phyloP scores from a whole-genome alignment of 352 stramenopile species.

The Blastocystis sp. region DNA sequence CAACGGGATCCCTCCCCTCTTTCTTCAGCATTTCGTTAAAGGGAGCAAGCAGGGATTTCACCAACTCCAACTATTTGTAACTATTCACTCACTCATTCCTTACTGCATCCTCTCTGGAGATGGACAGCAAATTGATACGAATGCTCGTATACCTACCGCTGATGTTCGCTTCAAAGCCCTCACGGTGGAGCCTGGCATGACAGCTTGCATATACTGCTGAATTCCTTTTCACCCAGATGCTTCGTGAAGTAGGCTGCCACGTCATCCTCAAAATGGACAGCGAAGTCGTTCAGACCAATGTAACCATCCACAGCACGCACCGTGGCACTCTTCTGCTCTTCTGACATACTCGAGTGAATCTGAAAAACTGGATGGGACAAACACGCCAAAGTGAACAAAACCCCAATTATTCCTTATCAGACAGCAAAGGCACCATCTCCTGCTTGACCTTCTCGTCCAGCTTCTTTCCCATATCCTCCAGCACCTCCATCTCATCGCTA shows the following conservation, averaged over 20 bases:
- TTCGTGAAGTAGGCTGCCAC: slow-evolving; percentile 77
- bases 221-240: slow-evolving; percentile 77
- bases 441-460: slow-evolving; percentile 23
- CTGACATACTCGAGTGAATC: not conserved
- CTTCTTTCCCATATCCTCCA: slow-evolving; percentile 22
- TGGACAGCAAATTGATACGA: slow-evolving; percentile 79
- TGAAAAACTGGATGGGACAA: not conserved
- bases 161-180: slow-evolving; percentile 30
- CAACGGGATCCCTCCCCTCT: slow-evolving; percentile 7
- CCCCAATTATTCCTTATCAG: slow-evolving; percentile 42
- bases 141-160: slow-evolving; percentile 76
- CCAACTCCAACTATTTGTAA: slow-evolving; percentile 6
- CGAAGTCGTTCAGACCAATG: slow-evolving; percentile 75
- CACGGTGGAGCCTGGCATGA: slow-evolving; percentile 77
- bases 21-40: slow-evolving; percentile 1
- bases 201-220: slow-evolving; percentile 78
- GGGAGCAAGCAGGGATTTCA: slow-evolving; percentile 1
- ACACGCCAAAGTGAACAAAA: not conserved
- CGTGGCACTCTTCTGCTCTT: not conserved
- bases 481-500: slow-evolving; percentile 51
- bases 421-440: slow-evolving; percentile 21
- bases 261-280: slow-evolving; percentile 77
- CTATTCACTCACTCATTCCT: slow-evolving; percentile 71
- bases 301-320: not conserved
- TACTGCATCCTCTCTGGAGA: slow-evolving; percentile 76